phyloP scores from a whole-genome alignment of 805 yeast genomes.

The Saturnispora kantuleensis region DNA sequence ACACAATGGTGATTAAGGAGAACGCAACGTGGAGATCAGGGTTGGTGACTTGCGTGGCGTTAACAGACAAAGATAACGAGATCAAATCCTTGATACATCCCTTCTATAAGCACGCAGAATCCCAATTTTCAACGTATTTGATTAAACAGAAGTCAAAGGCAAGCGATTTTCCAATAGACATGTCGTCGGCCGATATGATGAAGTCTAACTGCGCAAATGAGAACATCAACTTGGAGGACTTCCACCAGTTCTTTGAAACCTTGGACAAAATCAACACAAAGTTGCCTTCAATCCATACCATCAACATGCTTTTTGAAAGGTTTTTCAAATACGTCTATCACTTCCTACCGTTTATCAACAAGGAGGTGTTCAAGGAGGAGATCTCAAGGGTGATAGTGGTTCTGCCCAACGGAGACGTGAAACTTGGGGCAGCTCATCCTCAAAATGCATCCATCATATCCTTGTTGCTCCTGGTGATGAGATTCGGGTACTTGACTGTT shows the following conservation, averaged over 20 bases:
- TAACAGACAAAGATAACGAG: slow-evolving; percentile 29
- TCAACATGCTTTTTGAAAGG: slow-evolving; percentile 34
- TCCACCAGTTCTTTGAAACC: slow-evolving; percentile 2
- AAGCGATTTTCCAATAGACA: neutral
- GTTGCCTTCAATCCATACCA: slow-evolving; percentile 33
- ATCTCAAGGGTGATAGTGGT: slow-evolving; percentile 24
- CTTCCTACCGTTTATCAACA: slow-evolving; percentile 40
- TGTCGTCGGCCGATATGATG: slow-evolving; percentile 1
- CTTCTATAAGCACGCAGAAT: slow-evolving; percentile 20
- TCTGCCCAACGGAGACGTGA: slow-evolving; percentile 15
- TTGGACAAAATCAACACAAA: slow-evolving; percentile 23
- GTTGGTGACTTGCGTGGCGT: slow-evolving; percentile 32
- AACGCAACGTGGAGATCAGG: slow-evolving; percentile 35
- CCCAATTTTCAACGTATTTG: slow-evolving; percentile 6
- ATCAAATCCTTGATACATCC: slow-evolving; percentile 25
- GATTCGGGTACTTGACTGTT: slow-evolving; percentile 33
- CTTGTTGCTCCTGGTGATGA: slow-evolving; percentile 29
- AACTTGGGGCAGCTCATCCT: slow-evolving; percentile 17
- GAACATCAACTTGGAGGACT: neutral
- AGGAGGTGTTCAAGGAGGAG: slow-evolving; percentile 33
- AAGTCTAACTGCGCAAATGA: neutral
- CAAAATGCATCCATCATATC: slow-evolving; percentile 29
- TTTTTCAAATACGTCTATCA: slow-evolving; percentile 39
- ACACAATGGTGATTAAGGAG: slow-evolving; percentile 34
- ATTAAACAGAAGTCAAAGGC: neutral